A percentile compares a stretch with the other conserved stretches of the same genome.
Evolutionary conservation across 257 asterid genomes (phyloP).

Genomic region (Plantago major): DNA sequence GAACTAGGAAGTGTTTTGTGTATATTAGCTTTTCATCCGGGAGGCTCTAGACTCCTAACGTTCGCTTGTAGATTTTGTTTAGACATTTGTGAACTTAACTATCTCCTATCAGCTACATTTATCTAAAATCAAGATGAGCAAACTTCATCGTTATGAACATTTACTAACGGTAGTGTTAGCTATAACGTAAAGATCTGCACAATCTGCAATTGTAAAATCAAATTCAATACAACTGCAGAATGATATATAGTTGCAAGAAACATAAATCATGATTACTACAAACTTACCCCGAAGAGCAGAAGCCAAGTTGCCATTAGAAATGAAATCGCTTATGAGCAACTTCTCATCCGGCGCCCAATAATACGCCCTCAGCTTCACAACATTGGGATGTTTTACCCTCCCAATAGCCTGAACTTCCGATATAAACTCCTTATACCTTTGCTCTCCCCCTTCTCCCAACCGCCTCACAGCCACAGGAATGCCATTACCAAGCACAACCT

Average conservation of each 20-base stretch:
- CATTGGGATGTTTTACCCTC: conserved; percentile 81
- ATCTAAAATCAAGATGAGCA: too few species aligned
- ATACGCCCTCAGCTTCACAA: conserved; percentile 86
- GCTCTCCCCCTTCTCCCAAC: conserved; percentile 95
- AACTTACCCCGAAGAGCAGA: conserved; percentile 79
- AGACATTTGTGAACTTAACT: too few species aligned
- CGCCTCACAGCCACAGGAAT: conserved; percentile 96
- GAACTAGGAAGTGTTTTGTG: neutral
- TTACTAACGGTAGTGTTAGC: neutral
- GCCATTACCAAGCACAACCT: conserved; percentile 94
- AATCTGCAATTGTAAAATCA: neutral
- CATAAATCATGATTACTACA: neutral
- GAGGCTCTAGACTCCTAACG: neutral
- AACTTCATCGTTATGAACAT: too few species aligned
- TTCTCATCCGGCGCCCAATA: conserved; percentile 97
- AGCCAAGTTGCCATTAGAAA: conserved; percentile 85
- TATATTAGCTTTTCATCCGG: conserved; percentile 1
- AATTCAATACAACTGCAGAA: neutral
- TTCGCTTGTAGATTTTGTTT: too few species aligned
- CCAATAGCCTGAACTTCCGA: conserved; percentile 92
- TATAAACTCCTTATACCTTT: conserved; percentile 82
- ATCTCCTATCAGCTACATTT: too few species aligned
- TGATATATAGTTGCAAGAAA: too few species aligned
- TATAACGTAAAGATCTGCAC: neutral
- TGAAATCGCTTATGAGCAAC: conserved; percentile 93